phyloP scores from a whole-genome alignment of 176 grass and related monocot species.

The Oryza rufipogon region DNA sequence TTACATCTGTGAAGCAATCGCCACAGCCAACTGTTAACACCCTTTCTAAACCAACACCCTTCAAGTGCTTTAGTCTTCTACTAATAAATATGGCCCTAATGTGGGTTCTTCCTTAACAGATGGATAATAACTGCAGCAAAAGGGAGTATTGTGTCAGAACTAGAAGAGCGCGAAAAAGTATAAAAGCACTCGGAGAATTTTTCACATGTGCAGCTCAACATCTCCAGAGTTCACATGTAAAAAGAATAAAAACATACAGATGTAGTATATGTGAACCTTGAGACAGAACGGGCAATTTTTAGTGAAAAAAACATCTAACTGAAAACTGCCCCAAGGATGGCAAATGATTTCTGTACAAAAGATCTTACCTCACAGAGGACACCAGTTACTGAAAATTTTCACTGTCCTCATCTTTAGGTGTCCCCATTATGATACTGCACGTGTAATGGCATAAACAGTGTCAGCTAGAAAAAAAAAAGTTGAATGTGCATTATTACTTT shows the following conservation, averaged over 20 bases:
- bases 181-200: constrained; percentile 16
- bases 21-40: constrained; percentile 36
- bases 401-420: constrained; percentile 50
- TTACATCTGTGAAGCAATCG: constrained; percentile 54
- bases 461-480: constrained; percentile 21
- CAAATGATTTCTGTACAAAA: neutral
- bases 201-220: constrained; percentile 3
- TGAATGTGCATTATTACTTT: neutral
- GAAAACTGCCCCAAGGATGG: neutral
- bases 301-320: neutral
- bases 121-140: constrained; percentile 41
- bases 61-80: constrained; percentile 42
- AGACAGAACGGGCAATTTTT: neutral
- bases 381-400: constrained; percentile 32
- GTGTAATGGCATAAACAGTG: constrained; percentile 7
- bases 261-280: neutral
- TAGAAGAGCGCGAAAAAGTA: neutral
- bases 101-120: constrained; percentile 39
- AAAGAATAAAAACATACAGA: neutral
- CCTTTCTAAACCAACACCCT: constrained; percentile 23
- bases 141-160: constrained; percentile 17
- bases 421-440: constrained; percentile 79
- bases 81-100: constrained; percentile 44
- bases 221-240: neutral
- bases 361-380: constrained; percentile 33